Evolutionary conservation across 306 rosid genomes (phyloP).

Genomic region (Begonia loranthoides): DNA sequence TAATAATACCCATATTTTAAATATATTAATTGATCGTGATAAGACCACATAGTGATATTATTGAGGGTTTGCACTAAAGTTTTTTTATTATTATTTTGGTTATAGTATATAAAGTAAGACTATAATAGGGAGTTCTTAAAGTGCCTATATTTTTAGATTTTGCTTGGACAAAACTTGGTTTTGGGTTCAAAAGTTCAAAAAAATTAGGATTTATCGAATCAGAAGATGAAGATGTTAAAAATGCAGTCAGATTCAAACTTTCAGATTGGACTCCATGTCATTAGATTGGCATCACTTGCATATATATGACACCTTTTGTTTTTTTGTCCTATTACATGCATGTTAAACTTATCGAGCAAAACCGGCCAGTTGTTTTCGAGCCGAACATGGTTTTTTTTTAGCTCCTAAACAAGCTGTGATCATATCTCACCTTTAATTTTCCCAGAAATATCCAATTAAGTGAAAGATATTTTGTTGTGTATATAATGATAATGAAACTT

Average conservation of each 20-base stretch:
- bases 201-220: background rate
- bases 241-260: background rate
- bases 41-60: background rate
- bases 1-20: background rate
- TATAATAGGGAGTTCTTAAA: background rate
- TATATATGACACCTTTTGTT: background rate
- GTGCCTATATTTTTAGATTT: no score
- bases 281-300: background rate
- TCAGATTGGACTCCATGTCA: background rate
- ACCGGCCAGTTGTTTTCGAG: conserved; percentile 11
- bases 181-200: background rate
- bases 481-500: no score
- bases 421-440: no score
- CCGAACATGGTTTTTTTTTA: conserved; percentile 2
- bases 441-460: no score
- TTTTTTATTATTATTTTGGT: no score
- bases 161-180: no score
- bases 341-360: conserved; percentile 16
- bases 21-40: no score
- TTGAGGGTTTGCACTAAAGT: background rate
- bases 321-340: background rate
- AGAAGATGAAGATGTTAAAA: background rate
- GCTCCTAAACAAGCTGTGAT: background rate
- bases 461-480: no score
- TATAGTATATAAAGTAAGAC: no score